These are phyloP conservation scores for Lachancea quebecensis DNA, from an alignment of 805 yeast species.

Conservation along the genomic window DNA sequence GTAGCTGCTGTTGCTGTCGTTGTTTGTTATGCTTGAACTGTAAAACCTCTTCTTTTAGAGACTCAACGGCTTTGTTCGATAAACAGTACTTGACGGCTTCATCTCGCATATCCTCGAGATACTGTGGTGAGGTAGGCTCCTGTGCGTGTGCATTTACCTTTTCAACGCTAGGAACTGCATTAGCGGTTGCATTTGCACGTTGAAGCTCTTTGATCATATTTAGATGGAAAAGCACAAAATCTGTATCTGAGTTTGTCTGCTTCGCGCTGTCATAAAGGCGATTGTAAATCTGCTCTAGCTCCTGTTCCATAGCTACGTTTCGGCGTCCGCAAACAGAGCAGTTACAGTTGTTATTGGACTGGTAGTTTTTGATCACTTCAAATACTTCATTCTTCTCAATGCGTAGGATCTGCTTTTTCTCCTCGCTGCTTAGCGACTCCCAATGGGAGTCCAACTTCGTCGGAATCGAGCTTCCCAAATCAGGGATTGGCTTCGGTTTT, in stretches of 20 bases:
- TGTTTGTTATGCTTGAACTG: slow-evolving; percentile 29
- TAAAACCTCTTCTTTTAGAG: slow-evolving; percentile 28
- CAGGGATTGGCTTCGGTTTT: slow-evolving; percentile 2
- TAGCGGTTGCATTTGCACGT: slow-evolving; percentile 16
- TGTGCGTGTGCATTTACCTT: not conserved
- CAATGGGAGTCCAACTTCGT: slow-evolving; percentile 41
- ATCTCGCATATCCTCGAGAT: slow-evolving; percentile 17
- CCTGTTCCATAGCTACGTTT: slow-evolving; percentile 64
- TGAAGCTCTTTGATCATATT: slow-evolving; percentile 31
- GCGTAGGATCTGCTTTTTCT: slow-evolving; percentile 53
- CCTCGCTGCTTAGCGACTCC: slow-evolving; percentile 55
- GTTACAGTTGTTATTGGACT: slow-evolving; percentile 45
- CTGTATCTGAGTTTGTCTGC: slow-evolving; percentile 27
- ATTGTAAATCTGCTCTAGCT: slow-evolving; percentile 66
- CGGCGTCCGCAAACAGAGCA: slow-evolving; percentile 77
- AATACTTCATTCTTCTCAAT: slow-evolving; percentile 66
- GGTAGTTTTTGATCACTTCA: slow-evolving; percentile 54
- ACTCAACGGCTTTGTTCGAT: slow-evolving; percentile 20
- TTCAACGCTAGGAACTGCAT: slow-evolving; percentile 2
- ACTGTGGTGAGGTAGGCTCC: slow-evolving; percentile 5
- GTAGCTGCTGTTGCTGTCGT: slow-evolving; percentile 11
- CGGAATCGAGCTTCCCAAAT: slow-evolving; percentile 8
- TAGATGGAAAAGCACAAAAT: slow-evolving; percentile 29
- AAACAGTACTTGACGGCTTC: slow-evolving; percentile 21
- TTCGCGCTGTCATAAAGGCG: slow-evolving; percentile 52